Conservation (phyloP, 73 alveolate species). For the Paraurostyla sp. region DNA sequence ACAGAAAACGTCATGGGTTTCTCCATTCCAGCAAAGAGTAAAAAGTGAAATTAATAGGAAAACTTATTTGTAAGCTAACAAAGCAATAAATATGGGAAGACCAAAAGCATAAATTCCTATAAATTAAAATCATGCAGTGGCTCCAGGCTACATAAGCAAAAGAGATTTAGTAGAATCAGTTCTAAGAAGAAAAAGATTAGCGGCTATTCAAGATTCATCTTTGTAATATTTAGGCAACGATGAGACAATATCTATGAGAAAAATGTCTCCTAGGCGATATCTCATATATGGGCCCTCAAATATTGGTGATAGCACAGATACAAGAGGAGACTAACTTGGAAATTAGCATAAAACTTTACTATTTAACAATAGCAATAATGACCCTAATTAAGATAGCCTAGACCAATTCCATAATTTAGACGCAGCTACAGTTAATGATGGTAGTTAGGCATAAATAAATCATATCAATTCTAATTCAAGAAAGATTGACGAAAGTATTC, state of each 20-base stretch:
- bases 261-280: neutral
- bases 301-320: neutral
- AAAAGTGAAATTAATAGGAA: neutral
- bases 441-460: neutral
- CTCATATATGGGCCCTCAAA: neutral
- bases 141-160: conserved; percentile 43
- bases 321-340: neutral
- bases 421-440: neutral
- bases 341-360: neutral
- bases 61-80: neutral
- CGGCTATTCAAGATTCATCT: conserved; percentile 39
- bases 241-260: neutral
- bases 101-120: neutral
- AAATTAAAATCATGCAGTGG: neutral
- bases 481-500: neutral
- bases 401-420: neutral
- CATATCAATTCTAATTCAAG: neutral
- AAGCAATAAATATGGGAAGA: conserved; percentile 32
- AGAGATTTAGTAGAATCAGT: neutral
- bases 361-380: neutral
- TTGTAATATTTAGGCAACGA: neutral
- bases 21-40: neutral
- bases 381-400: neutral
- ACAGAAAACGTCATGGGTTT: neutral
- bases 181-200: neutral